phyloP scores from a whole-genome alignment of 2,329 filamentous ascomycete species.

The Fusarium nurragi region DNA sequence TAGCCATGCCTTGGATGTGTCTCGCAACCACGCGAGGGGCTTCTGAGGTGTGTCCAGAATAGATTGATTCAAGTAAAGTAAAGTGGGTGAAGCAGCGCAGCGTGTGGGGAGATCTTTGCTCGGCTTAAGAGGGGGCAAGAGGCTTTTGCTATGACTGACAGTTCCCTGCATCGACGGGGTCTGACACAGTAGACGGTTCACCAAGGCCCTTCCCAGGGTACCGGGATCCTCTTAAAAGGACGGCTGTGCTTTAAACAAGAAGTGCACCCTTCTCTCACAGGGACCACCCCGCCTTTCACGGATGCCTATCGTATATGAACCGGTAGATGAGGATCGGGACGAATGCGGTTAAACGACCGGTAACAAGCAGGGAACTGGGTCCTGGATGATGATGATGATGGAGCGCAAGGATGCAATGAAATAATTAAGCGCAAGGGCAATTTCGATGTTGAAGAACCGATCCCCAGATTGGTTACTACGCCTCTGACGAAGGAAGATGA shows the following conservation, averaged over 20 bases:
- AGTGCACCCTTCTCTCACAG: conserved; percentile 40
- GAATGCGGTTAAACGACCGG: conserved; percentile 42
- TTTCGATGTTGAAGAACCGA: conserved; percentile 33
- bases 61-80: conserved; percentile 29
- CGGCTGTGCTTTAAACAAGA: conserved; percentile 28
- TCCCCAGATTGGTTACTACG: conserved; percentile 33
- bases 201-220: conserved; percentile 29
- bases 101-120: conserved; percentile 32
- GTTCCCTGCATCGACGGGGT: conserved; percentile 41
- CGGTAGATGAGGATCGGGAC: conserved; percentile 36
- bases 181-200: conserved; percentile 45
- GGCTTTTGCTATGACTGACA: conserved; percentile 32
- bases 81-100: conserved; percentile 21
- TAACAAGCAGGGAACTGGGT: conserved; percentile 39
- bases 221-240: conserved; percentile 34
- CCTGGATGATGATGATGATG: conserved; percentile 38
- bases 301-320: conserved; percentile 38
- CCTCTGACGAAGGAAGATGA: conserved; percentile 19
- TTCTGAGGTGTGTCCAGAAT: conserved; percentile 32
- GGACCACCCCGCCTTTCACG: conserved; percentile 41
- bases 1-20: conserved; percentile 34
- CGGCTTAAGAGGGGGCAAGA: conserved; percentile 33
- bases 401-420: conserved; percentile 34
- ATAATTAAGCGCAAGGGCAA: conserved; percentile 39
- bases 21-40: conserved; percentile 27